These are phyloP conservation scores for Chaetomium tenue DNA, from an alignment of 495 filamentous ascomycete genomes.

Conservation along the genomic window DNA sequence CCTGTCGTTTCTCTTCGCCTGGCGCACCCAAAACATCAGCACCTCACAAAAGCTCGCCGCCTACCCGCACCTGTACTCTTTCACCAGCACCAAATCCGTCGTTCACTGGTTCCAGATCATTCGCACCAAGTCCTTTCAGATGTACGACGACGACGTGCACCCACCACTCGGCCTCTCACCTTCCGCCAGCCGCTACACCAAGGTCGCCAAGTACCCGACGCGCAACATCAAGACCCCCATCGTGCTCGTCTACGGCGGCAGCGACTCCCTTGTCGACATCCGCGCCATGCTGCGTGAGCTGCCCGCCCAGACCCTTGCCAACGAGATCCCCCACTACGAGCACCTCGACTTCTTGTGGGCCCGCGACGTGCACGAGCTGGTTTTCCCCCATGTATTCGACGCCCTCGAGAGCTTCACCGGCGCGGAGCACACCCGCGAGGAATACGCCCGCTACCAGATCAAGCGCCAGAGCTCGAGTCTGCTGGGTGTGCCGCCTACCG, in stretches of 20 bases:
- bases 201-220: slow-evolving; percentile 93
- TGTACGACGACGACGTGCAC: slow-evolving; percentile 94
- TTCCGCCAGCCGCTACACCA: slow-evolving; percentile 57
- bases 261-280: slow-evolving; percentile 94
- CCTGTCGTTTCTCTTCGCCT: slow-evolving; percentile 81
- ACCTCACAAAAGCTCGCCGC: slow-evolving; percentile 88
- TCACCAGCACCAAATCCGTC: slow-evolving; percentile 90
- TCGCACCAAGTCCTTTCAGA: slow-evolving; percentile 89
- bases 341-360: slow-evolving; percentile 99
- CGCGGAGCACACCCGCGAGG: slow-evolving; percentile 50
- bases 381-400: slow-evolving; percentile 87
- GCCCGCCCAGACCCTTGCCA: slow-evolving; percentile 77
- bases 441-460: slow-evolving; percentile 49
- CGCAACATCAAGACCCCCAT: slow-evolving; percentile 96
- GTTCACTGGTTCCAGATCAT: slow-evolving; percentile 99
- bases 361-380: slow-evolving; percentile 72
- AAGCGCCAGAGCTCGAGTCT: slow-evolving; percentile 31
- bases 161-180: slow-evolving; percentile 42
- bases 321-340: slow-evolving; percentile 84
- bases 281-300: slow-evolving; percentile 85
- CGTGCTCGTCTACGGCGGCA: slow-evolving; percentile 88
- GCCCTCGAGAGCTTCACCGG: slow-evolving; percentile 68
- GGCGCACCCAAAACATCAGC: slow-evolving; percentile 82
- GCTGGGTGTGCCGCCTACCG: background rate
- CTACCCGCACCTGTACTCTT: slow-evolving; percentile 96